Evolutionary conservation across 805 yeast genomes (phyloP), one percentile per base, ranked within the genome.

Genomic region (Myxozyma neotropica): DNA sequence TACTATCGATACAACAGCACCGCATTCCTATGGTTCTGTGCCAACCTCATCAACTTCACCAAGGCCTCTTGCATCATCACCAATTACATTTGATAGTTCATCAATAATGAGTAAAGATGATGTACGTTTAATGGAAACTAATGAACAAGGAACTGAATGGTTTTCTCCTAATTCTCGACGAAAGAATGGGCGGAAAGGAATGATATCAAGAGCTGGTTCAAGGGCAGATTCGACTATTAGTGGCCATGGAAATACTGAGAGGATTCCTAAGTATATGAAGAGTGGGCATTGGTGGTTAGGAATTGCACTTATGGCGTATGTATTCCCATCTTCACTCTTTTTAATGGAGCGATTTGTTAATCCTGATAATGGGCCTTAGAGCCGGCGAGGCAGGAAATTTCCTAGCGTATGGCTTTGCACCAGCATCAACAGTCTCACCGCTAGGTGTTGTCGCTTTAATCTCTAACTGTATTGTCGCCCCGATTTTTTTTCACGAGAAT

Each of bases 401-500:
- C 59, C 67, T 80, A 8, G 81, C 82, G 13, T 79, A 79, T 62
- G 83, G 83, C 0, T 69, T 78, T 45, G 78, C 80, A 0, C 81
- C 81, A 0, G 80, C 80, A 4, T 74, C 79, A 10, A 71, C 78
- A 2, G 81, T 80, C 17, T 77, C 81, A 3, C 82, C 83, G 0
- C 59, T 80, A 33, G 83, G 83, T 3, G 82, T 80, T 1, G 78
- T 79, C 38, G 79, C 83, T 0, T 73, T 78, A 21, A 72, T 81
- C 0, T 74, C 82, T 2, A 80, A 81, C 61, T 74, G 80, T 54
- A 72, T 80, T 1, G 72, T 81, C 23, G 83, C 83, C 0, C 83
- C 83, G 0, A 69, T 80, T 0, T 61, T 79, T 23, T 80, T 80
- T 64, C 73, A 77, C 53, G 81, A 78, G 59, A 68, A 67, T 3